Base-by-base conservation (phyloP, 257 asterid species). In the Nicotiana obtusifolia region DNA sequence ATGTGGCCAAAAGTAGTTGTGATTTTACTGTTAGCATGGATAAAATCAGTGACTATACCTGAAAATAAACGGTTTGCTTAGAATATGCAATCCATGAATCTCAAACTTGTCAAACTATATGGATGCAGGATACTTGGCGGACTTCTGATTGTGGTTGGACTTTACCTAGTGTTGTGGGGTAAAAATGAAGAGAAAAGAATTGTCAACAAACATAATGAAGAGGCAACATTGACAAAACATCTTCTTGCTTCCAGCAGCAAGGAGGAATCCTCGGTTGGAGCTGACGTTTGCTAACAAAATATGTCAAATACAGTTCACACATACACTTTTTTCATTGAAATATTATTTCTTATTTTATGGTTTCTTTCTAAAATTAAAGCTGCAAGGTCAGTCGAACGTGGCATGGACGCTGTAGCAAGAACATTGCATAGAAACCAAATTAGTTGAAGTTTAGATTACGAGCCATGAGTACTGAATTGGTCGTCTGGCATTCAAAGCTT, bases 101-200 rank as follows among this genome's bases (percentile, higher is more conserved):
- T 53, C 22, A 61, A 84, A 24, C 44, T 71, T 54, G 33, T 82
- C 54, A 14, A 41, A 84, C 81, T 15, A 41, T 81, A 41, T 80
- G 60, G 49, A 15, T 87, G 84, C 97, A 94, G 97, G 81, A 80
- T 91, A 69, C 85, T 94, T 15, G 97, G 98, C 80, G 94, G 97
- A 60, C 89, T 87, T 81, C 90, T 94, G 17, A 89, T 94, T 53
- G 88, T 89, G 88, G 83, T 85, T 49, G 97, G 97, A 19, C 93
- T 94, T 53, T 91, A 94, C 85, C 86, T 89, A 81, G 97, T 94
- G 44, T 83, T 94, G 84, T 91, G 97, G 97, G 97, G 97, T 61
- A 94, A 94, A 90, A 83, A 89, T 10, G 87, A 91, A 82, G 97
- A 90, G 88, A 88, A 86, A 22, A 89, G 85, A 66, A 81, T 85